Evolutionary conservation across 768 basidiomycete genomes (phyloP), one percentile per base, ranked within the genome.

Genomic region (Boletus sensibilis): DNA sequence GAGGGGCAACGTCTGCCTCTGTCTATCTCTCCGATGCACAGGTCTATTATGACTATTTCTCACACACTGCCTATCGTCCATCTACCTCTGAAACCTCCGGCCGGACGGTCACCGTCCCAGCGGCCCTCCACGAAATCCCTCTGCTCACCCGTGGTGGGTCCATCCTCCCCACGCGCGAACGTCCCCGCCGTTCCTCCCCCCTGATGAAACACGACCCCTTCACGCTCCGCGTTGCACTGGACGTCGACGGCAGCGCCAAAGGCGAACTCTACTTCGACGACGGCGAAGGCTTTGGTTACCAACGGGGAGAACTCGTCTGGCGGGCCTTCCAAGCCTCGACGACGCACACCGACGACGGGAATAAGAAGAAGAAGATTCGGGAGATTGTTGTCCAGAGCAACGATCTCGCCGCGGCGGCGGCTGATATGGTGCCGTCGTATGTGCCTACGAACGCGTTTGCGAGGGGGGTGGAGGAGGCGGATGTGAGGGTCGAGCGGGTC

Each of bases 231-330:
- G 81, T 96, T 23, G 92, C 94, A 0, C 77, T 96, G 20, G 82
- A 81, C 73, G 82, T 84, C 45, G 66, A 75, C 1, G 72, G 74
- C 27, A 66, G 60, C 31, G 95, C 95, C 0, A 69, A 67, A 2
- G 97, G 97, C 37, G 91, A 95, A 66, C 79, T 99, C 37, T 99
- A 98, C 73, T 82, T 96, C 53, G 97, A 99, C 69, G 97, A 98
- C 63, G 97, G 97, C 14, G 88, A 88, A 50, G 83, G 88, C 0
- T 98, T 85, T 72, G 75, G 79, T 5, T 86, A 94, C 72, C 75
- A 82, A 55, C 68, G 80, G 7, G 97, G 97, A 31, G 79, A 93
- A 56, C 83, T 91, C 68, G 78, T 97, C 56, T 95, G 92, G 92
- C 85, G 92, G 53, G 76, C 79, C 57, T 92, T 95, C 66, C 65